These are phyloP conservation scores for Taphrina wiesneri DNA, from an alignment of 1,139 yeast species.

Conservation along the genomic window DNA sequence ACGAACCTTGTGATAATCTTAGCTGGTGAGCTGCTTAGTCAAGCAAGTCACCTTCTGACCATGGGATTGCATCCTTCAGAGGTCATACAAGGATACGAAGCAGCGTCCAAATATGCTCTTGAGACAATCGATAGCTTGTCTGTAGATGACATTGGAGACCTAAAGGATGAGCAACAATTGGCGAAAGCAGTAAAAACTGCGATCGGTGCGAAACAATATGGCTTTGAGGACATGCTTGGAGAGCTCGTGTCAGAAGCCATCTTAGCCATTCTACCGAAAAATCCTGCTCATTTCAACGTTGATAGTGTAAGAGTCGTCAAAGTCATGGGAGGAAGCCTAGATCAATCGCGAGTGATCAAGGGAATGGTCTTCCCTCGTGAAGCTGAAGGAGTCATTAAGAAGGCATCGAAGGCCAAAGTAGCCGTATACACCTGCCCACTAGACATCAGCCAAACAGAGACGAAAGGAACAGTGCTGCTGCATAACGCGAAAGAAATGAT, in stretches of 20 bases:
- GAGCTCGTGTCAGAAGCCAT: constrained; percentile 86
- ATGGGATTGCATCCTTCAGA: constrained; percentile 88
- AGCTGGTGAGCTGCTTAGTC: constrained; percentile 87
- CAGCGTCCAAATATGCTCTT: constrained; percentile 74
- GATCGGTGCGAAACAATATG: constrained; percentile 90
- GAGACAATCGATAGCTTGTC: constrained; percentile 64
- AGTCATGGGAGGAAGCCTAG: constrained; percentile 86
- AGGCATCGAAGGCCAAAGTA: constrained; percentile 71
- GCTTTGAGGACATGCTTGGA: constrained; percentile 75
- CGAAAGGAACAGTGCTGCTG: constrained; percentile 92
- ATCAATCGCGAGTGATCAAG: constrained; percentile 74
- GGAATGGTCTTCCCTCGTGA: constrained; percentile 99
- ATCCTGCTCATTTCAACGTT: constrained; percentile 69
- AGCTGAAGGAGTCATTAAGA: constrained; percentile 86
- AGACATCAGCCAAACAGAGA: constrained; percentile 91
- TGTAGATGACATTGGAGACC: constrained; percentile 63
- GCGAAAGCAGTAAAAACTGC: constrained; percentile 80
- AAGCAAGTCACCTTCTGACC: constrained; percentile 79
- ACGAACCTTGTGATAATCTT: constrained; percentile 69
- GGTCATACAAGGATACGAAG: constrained; percentile 81
- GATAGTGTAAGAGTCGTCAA: constrained; percentile 93
- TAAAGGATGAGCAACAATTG: constrained; percentile 59
- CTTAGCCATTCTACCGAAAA: constrained; percentile 70
- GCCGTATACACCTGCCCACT: constrained; percentile 92
- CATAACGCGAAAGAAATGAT: constrained; percentile 97